phyloP scores from a whole-genome alignment of 441 rosid species.

The Breynia disticha region DNA sequence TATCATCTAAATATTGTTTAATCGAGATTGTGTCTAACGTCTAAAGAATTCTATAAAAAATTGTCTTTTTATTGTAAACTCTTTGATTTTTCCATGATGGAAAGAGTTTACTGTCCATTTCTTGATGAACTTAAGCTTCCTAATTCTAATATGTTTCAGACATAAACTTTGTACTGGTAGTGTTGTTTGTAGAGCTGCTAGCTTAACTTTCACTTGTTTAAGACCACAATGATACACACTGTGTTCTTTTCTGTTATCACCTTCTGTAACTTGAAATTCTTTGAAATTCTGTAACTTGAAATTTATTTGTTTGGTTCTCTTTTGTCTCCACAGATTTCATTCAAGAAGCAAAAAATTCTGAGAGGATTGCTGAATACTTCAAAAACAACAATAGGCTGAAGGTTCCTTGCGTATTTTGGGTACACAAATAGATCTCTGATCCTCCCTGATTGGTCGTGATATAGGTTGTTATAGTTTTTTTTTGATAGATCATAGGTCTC shows the following conservation, averaged over 20 bases:
- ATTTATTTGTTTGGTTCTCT: background rate
- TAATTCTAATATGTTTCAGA: background rate
- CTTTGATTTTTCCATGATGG: no score
- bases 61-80: no score
- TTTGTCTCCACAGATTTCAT: conserved; percentile 50
- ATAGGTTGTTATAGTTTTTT: conserved; percentile 1
- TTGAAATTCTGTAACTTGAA: no score
- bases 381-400: conserved; percentile 41
- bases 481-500: no score
- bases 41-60: no score
- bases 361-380: conserved; percentile 61
- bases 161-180: background rate
- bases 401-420: conserved; percentile 72
- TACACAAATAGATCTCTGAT: conserved; percentile 22
- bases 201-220: conserved; percentile 1
- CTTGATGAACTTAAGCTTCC: no score
- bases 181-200: background rate
- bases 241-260: background rate
- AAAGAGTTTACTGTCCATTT: no score
- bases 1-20: no score
- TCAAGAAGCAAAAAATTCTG: conserved; percentile 77
- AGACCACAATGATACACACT: background rate
- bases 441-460: conserved; percentile 2
- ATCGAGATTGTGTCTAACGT: no score
- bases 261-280: no score